Evolutionary conservation across 768 basidiomycete genomes (phyloP).

Genomic region (Porphyrellus cyaneotinctus): DNA sequence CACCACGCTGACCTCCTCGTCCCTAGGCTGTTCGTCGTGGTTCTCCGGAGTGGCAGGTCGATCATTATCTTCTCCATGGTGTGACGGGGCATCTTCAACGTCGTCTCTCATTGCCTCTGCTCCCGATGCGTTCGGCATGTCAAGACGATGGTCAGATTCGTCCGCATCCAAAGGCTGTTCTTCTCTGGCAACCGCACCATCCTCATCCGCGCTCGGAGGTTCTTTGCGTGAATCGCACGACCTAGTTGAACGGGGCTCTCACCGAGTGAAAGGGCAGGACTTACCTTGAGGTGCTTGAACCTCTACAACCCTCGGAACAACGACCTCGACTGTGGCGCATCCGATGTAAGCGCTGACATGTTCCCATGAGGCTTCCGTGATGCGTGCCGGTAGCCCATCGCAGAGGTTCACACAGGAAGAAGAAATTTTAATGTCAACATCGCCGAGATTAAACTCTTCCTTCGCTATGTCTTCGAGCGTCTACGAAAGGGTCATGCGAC

Average conservation of each 20-base stretch:
- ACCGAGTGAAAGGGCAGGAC: neutral
- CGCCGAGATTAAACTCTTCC: slow-evolving; percentile 20
- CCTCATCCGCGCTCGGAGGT: neutral
- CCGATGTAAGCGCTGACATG: slow-evolving; percentile 19
- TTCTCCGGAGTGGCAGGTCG: neutral
- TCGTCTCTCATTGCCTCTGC: neutral
- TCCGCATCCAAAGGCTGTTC: neutral
- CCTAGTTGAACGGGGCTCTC: neutral
- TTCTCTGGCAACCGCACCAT: neutral
- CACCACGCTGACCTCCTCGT: slow-evolving; percentile 1
- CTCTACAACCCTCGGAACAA: neutral
- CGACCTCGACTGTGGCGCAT: slow-evolving; percentile 17
- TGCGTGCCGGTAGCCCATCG: slow-evolving; percentile 18
- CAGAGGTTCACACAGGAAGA: slow-evolving; percentile 24
- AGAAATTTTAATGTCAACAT: slow-evolving; percentile 8
- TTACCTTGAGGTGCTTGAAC: neutral
- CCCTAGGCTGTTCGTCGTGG: neutral
- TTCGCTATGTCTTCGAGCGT: slow-evolving; percentile 14
- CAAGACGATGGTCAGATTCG: neutral
- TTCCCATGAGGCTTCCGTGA: slow-evolving; percentile 20
- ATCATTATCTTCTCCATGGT: neutral
- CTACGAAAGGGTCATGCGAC: neutral
- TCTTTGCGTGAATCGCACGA: neutral
- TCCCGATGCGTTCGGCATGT: neutral
- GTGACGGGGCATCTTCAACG: neutral